Conservation (phyloP, 768 basidiomycete genomes). For the Podaxis sp. region DNA sequence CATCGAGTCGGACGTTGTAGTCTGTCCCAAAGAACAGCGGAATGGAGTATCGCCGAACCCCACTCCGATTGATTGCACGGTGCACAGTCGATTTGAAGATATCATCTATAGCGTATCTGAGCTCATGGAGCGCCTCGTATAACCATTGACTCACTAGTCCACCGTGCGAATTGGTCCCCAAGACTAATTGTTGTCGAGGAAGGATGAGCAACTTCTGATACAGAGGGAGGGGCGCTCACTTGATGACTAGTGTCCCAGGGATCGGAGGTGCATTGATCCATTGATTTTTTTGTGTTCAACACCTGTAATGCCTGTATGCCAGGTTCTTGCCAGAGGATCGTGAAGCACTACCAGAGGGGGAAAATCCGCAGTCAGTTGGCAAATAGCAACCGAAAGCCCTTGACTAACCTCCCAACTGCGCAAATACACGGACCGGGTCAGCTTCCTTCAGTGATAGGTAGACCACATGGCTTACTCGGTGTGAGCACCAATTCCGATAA, state of each 20-base stretch:
- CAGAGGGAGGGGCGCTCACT: constrained; percentile 39
- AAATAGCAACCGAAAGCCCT: neutral
- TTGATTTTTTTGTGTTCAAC: constrained; percentile 60
- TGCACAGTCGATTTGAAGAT: constrained; percentile 90
- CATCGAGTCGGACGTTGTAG: constrained; percentile 78
- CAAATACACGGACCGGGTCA: neutral
- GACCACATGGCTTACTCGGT: constrained; percentile 48
- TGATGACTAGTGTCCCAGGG: constrained; percentile 81
- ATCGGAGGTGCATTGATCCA: constrained; percentile 85
- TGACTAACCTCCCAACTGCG: constrained; percentile 37
- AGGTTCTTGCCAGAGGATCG: constrained; percentile 80
- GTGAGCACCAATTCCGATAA: constrained; percentile 83
- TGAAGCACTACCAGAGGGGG: constrained; percentile 58
- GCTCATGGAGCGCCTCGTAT: neutral
- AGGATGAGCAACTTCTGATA: neutral
- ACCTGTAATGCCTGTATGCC: constrained; percentile 77
- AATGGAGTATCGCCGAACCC: constrained; percentile 72
- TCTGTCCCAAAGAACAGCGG: constrained; percentile 91
- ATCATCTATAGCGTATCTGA: constrained; percentile 52
- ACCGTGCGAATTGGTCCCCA: constrained; percentile 83
- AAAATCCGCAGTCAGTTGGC: neutral
- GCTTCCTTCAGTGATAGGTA: neutral
- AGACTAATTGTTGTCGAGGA: constrained; percentile 36
- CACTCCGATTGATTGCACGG: constrained; percentile 75
- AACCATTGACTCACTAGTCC: constrained; percentile 64